Base-by-base conservation (phyloP, 1,284 basidiomycete genomes). In the Ceratobasidium sp. region DNA sequence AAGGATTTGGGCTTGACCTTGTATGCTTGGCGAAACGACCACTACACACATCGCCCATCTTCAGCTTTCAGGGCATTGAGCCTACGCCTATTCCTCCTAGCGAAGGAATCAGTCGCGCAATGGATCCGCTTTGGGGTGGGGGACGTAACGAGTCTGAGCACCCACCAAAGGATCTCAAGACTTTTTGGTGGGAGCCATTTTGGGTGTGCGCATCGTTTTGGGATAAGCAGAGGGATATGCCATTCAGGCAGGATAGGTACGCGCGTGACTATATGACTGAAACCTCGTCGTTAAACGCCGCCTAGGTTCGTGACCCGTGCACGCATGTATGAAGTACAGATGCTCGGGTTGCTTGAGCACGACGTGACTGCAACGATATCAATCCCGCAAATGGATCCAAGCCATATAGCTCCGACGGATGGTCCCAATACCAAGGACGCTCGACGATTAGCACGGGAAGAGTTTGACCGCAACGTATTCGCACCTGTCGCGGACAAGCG, bases 271-370 rank as follows among this genome's bases (percentile, higher is more conserved):
- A 11, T 17, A 44, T 62, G 17, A n/a, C 34, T 15, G 25, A 51
- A 74, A 7, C 29, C 17, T 3, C 13, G 0, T 34, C 19, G 40
- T 19, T 46, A 61, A 32, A 76, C 11, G 32, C 37, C 29, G 17
- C 34, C 3, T 78, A 94, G 93, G 79, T 98, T 98, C 82, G 87
- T 98, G 34, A 92, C 95, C 1, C 90, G 95, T 56, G 95, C 94
- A 51, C 95, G 94, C 84, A 97, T 98, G 95, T 93, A 95, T 80
- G 93, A 97, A 82, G 95, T 97, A 61, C 93, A 97, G 82, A 96
- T 95, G 93, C 88, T 97, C 8, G 96, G 96, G 3, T 86, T 97
- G 9, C 86, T 97, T 64, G 95, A 96, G 80, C 93, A 97, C 81
- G 96, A 96, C 81, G 91, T 95, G 43, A 90, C 93, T 40, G 89